A percentile compares a stretch with the other conserved stretches of the same genome.
Evolutionary conservation across 306 rosid genomes (phyloP).

Genomic region (Trifolium repens): DNA sequence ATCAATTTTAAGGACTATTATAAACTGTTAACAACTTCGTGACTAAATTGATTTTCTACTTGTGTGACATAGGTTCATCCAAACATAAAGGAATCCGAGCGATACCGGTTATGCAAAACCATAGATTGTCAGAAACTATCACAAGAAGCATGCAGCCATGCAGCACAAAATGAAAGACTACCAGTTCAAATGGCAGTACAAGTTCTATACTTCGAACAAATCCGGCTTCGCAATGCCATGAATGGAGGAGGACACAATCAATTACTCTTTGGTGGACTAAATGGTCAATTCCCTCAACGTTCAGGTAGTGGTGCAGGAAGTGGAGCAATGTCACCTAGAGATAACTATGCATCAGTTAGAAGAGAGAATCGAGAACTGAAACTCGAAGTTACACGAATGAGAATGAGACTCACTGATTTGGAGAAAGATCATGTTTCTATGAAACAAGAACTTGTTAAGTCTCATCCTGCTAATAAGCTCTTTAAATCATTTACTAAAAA

Average conservation of each 20-base stretch:
- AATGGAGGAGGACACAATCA: slow-evolving; percentile 85
- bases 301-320: slow-evolving; percentile 99
- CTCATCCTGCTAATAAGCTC: slow-evolving; percentile 78
- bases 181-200: slow-evolving; percentile 98
- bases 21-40: background rate
- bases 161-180: slow-evolving; percentile 93
- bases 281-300: slow-evolving; percentile 85
- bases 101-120: slow-evolving; percentile 86
- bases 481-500: slow-evolving; percentile 80
- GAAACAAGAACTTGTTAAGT: slow-evolving; percentile 90
- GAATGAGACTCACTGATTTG: slow-evolving; percentile 96
- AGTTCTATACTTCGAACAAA: slow-evolving; percentile 96
- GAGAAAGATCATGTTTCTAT: slow-evolving; percentile 94
- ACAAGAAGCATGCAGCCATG: slow-evolving; percentile 98
- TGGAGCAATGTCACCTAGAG: slow-evolving; percentile 96
- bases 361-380: slow-evolving; percentile 95
- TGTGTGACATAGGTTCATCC: slow-evolving; percentile 72
- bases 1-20: background rate
- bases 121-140: slow-evolving; percentile 88
- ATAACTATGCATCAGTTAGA: slow-evolving; percentile 95
- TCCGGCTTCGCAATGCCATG: slow-evolving; percentile 90
- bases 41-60: background rate
- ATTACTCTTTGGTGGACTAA: slow-evolving; percentile 72
- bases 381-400: slow-evolving; percentile 97
- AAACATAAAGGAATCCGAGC: slow-evolving; percentile 87